phyloP scores from a whole-genome alignment of 75 land plant species.

The Pinus tabuliformis region DNA sequence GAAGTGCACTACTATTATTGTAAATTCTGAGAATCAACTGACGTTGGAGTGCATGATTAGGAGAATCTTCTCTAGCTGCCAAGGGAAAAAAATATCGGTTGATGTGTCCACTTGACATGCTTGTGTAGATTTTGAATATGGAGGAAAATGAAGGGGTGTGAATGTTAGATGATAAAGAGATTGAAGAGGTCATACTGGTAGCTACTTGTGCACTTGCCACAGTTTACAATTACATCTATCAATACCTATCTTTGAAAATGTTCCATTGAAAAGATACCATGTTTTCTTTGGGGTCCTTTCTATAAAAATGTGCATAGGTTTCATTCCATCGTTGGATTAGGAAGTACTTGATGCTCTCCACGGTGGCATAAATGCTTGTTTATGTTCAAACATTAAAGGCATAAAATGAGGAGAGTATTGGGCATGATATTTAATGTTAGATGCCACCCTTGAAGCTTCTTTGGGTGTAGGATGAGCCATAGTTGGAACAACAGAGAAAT shows the following conservation, averaged over 20 bases:
- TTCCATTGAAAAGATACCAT: constrained; percentile 93
- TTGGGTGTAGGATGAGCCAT: constrained; percentile 60
- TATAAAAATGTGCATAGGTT: constrained; percentile 76
- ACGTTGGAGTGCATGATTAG: no score
- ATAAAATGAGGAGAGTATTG: constrained; percentile 70
- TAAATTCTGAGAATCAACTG: no score
- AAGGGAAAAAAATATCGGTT: no score
- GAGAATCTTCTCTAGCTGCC: no score
- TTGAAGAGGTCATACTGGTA: no score
- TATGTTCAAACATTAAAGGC: constrained; percentile 75
- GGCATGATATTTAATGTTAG: constrained; percentile 86
- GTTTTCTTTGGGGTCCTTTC: constrained; percentile 80
- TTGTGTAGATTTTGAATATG: no score
- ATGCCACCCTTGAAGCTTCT: constrained; percentile 60
- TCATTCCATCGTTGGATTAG: constrained; percentile 85
- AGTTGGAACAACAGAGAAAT: constrained; percentile 24
- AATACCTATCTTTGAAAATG: constrained; percentile 81
- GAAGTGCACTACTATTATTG: no score
- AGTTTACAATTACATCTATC: constrained; percentile 83
- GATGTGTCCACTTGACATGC: no score
- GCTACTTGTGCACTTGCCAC: no score
- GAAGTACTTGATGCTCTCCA: constrained; percentile 69
- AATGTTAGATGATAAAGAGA: no score
- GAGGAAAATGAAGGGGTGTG: no score
- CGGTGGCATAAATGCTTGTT: constrained; percentile 80